phyloP scores from a whole-genome alignment of 2,329 filamentous ascomycete genomes.

The Pseudomassariella vexata region DNA sequence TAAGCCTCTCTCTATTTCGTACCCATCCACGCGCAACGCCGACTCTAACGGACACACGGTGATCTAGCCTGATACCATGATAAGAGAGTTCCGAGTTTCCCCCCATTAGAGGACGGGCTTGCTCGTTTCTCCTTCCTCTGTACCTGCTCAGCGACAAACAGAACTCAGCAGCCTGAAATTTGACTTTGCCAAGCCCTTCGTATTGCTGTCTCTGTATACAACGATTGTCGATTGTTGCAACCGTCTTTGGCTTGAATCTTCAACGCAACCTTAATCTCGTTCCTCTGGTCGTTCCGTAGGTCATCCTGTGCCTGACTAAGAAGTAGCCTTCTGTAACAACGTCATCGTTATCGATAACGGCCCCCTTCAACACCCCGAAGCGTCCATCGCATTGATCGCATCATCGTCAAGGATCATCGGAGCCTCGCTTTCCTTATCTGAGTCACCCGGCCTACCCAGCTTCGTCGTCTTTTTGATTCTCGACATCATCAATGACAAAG shows the following conservation, averaged over 20 bases:
- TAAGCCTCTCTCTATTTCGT: not conserved
- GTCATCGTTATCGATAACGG: conserved; percentile 1
- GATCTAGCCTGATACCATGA: conserved; percentile 7
- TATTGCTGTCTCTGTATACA: conserved; percentile 1
- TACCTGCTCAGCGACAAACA: not conserved
- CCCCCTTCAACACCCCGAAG: not conserved
- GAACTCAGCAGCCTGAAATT: conserved; percentile 1
- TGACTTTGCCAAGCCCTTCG: not conserved
- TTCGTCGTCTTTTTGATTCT: not conserved
- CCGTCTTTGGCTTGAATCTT: not conserved
- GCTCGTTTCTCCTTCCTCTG: conserved; percentile 2
- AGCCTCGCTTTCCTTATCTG: too few relatives aligned
- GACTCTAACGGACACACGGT: conserved; percentile 3
- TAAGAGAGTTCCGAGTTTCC: conserved; percentile 1
- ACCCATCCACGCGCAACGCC: conserved; percentile 3
- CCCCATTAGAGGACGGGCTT: conserved; percentile 4
- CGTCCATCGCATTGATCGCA: not conserved
- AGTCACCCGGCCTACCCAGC: not conserved
- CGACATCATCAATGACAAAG: conserved; percentile 4
- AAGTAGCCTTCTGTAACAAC: not conserved
- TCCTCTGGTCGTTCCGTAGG: not conserved
- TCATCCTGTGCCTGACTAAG: too few relatives aligned
- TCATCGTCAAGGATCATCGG: not conserved
- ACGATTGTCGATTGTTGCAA: too few relatives aligned
- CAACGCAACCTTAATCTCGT: not conserved